Evolutionary conservation across 306 rosid species (phyloP), one percentile per base, ranked within the genome.

Genomic region (Psophocarpus tetragonolobus): DNA sequence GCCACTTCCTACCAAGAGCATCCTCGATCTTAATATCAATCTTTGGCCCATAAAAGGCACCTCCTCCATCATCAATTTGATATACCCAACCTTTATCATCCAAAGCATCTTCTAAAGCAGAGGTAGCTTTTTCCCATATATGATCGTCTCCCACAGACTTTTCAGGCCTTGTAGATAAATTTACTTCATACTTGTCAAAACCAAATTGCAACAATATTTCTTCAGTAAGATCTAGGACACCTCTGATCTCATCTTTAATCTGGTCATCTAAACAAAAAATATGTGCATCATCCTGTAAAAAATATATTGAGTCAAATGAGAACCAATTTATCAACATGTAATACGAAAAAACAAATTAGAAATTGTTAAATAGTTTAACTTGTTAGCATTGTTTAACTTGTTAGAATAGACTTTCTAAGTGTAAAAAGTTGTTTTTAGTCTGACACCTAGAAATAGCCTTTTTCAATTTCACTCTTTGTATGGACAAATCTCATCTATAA

Each of bases 1-100:
- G 98, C 99, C 99, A 95, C 94, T 91, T 92, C 88, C 99, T 92
- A 81, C 99, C 99, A 70, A 95, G 94, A 27, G 99, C 99, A 84
- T 95, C 99, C 87, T 92, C 98, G 77, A 95, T 95, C 90, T 95
- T 95, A 56, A 95, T 89, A 87, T 95, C 99, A 79, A 95, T 95
- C 89, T 95, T 95, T 12, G 99, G 99, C 7, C 99, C 98, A 77
- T 95, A 95, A 84, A 95, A 95, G 42, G 99, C 99, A 79, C 99
- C 98, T 58, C 97, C 99, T 17, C 99, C 98, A 35, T 95, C 98
- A 84, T 95, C 99, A 58, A 92, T 80, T 85, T 87, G 85, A 83
- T 95, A 95, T 84, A 82, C 77, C 98, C 99, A 92, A 54, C 98
- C 96, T 83, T 95, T 95, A 57, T 91, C 94, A 75, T 92, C 87